Evolutionary conservation across 345 rosid species (phyloP).

Genomic region (Gossypium arboreum): DNA sequence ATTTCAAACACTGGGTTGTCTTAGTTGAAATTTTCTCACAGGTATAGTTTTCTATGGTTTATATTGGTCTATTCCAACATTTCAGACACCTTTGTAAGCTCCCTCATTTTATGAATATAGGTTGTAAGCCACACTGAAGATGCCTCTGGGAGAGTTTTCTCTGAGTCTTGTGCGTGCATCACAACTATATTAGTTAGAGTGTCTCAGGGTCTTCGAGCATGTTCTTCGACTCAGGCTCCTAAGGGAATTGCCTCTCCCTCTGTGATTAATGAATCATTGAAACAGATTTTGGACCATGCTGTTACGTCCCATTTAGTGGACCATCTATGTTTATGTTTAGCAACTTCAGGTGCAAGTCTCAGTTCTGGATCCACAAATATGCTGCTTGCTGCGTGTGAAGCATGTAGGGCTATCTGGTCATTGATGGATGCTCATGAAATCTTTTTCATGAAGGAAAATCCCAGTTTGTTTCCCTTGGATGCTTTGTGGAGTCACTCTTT

Average conservation of each 20-base stretch:
- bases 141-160: slow-evolving; percentile 57
- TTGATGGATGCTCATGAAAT: slow-evolving; percentile 67
- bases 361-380: slow-evolving; percentile 71
- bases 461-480: slow-evolving; percentile 59
- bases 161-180: slow-evolving; percentile 71
- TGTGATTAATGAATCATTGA: slow-evolving; percentile 36
- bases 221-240: slow-evolving; percentile 30
- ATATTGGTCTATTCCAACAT: slow-evolving; percentile 9
- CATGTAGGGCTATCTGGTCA: slow-evolving; percentile 75
- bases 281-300: slow-evolving; percentile 71
- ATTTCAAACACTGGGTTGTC: slow-evolving; percentile 82
- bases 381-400: slow-evolving; percentile 76
- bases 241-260: slow-evolving; percentile 41
- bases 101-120: slow-evolving; percentile 35
- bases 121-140: slow-evolving; percentile 62
- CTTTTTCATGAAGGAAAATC: slow-evolving; percentile 42
- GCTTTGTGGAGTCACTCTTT: slow-evolving; percentile 49
- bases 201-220: slow-evolving; percentile 49
- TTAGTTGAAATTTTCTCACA: slow-evolving; percentile 73
- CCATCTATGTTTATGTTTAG: slow-evolving; percentile 72
- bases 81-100: slow-evolving; percentile 5
- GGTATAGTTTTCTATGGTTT: slow-evolving; percentile 39
- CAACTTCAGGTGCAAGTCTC: slow-evolving; percentile 76
- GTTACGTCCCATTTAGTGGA: slow-evolving; percentile 75
- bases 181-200: slow-evolving; percentile 55